Percentiles rank a stretch among this genome's conserved stretches.
Conservation (phyloP, 768 basidiomycete species). For the Lactifluus volemus region DNA sequence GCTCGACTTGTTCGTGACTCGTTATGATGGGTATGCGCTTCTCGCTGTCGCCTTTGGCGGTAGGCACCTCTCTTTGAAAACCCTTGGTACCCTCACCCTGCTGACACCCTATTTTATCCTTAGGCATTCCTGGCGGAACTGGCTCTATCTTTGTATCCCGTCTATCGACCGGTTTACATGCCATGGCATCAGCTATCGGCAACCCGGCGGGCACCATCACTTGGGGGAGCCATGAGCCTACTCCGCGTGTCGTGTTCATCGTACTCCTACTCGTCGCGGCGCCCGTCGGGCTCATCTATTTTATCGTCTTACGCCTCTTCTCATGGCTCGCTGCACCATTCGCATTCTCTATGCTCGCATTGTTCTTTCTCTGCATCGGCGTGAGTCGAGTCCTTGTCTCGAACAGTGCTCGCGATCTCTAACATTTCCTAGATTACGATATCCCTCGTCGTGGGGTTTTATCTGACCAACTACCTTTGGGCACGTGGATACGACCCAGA, state of each 20-base stretch:
- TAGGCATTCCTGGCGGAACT: constrained; percentile 80
- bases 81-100: background rate
- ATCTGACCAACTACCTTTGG: constrained; percentile 74
- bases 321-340: constrained; percentile 75
- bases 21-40: constrained; percentile 81
- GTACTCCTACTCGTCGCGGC: constrained; percentile 68
- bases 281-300: constrained; percentile 74
- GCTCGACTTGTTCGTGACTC: constrained; percentile 79
- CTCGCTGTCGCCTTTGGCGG: constrained; percentile 85
- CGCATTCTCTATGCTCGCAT: constrained; percentile 56
- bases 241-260: constrained; percentile 46
- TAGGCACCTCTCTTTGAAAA: constrained; percentile 28
- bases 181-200: constrained; percentile 32
- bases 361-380: constrained; percentile 66
- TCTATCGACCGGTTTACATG: constrained; percentile 81
- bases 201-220: background rate
- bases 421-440: constrained; percentile 44
- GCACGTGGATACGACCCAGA: constrained; percentile 73
- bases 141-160: constrained; percentile 90
- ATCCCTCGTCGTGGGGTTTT: constrained; percentile 59
- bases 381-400: constrained; percentile 44
- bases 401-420: background rate
- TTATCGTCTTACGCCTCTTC: constrained; percentile 50
- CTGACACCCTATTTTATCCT: background rate
- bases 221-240: constrained; percentile 21